These are phyloP conservation scores for Rubia balearica DNA, from an alignment of 305 asterid species.

Conservation along the genomic window DNA sequence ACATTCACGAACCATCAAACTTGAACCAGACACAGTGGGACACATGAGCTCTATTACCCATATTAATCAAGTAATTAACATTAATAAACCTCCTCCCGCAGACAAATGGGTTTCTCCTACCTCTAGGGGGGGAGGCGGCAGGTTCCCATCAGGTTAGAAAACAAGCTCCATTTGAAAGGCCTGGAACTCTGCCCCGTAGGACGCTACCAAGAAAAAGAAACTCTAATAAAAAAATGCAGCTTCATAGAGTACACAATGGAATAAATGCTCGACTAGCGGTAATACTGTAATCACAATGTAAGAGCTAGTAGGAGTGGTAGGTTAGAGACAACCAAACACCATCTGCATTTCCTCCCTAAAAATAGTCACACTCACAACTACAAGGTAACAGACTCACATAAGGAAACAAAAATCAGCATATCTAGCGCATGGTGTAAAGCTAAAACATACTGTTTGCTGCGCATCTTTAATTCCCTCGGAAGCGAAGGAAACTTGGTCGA, in stretches of 20 bases:
- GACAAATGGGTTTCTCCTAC: constrained; percentile 28
- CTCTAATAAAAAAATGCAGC: constrained; percentile 24
- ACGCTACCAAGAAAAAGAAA: constrained; percentile 56
- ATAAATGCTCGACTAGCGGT: constrained; percentile 8
- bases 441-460: constrained; percentile 81
- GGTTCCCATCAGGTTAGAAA: constrained; percentile 63
- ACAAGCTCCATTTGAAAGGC: constrained; percentile 53
- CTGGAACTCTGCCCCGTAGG: constrained; percentile 57
- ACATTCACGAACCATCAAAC: constrained; percentile 22
- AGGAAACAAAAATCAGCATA: background rate
- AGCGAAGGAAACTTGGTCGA: constrained; percentile 94
- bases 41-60: constrained; percentile 21
- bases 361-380: background rate
- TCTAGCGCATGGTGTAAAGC: background rate
- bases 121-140: constrained; percentile 46
- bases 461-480: constrained; percentile 96
- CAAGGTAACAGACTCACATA: background rate
- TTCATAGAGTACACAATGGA: constrained; percentile 17
- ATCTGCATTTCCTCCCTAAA: background rate
- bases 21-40: constrained; percentile 15
- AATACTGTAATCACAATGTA: background rate
- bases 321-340: background rate
- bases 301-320: background rate
- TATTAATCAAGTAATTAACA: constrained; percentile 24
- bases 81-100: constrained; percentile 17